These are phyloP conservation scores for Sphagnum fallax DNA, from an alignment of 228 moss, liverwort and hornwort species.

Conservation along the genomic window DNA sequence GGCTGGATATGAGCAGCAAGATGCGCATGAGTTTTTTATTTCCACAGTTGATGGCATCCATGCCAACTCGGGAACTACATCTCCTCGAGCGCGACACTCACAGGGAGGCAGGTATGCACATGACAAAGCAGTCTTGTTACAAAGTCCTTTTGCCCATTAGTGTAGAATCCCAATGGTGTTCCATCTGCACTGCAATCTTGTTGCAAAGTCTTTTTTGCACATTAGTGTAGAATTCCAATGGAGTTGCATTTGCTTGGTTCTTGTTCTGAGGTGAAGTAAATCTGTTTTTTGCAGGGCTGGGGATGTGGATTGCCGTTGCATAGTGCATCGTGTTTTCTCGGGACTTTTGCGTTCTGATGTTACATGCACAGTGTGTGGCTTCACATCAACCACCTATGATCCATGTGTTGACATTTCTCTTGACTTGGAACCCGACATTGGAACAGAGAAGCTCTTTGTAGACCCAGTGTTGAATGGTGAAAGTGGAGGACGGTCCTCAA, in stretches of 20 bases:
- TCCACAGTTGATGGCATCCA: slow-evolving; percentile 93
- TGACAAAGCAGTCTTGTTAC: not conserved
- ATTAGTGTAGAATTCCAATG: too few relatives aligned
- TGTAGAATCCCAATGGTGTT: not conserved
- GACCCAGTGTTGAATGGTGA: slow-evolving; percentile 46
- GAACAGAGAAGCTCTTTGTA: slow-evolving; percentile 60
- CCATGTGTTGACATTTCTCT: slow-evolving; percentile 92
- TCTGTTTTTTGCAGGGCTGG: slow-evolving; percentile 53
- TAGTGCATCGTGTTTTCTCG: slow-evolving; percentile 92
- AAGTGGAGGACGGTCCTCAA: slow-evolving; percentile 62
- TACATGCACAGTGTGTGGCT: slow-evolving; percentile 92
- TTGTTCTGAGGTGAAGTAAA: too few relatives aligned
- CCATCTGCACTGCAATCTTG: too few relatives aligned
- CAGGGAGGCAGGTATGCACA: slow-evolving; percentile 57
- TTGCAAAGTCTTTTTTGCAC: too few relatives aligned
- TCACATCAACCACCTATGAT: slow-evolving; percentile 89
- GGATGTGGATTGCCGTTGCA: slow-evolving; percentile 90
- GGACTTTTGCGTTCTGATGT: slow-evolving; percentile 90
- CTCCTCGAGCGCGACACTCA: slow-evolving; percentile 69
- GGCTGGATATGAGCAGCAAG: slow-evolving; percentile 94
- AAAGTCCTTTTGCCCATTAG: not conserved
- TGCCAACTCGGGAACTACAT: slow-evolving; percentile 83
- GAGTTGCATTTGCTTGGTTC: too few relatives aligned
- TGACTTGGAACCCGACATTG: slow-evolving; percentile 83
- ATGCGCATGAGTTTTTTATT: slow-evolving; percentile 92